Evolutionary conservation across 2,329 filamentous ascomycete species (phyloP).

Genomic region (Pseudocercospora macadamiae): DNA sequence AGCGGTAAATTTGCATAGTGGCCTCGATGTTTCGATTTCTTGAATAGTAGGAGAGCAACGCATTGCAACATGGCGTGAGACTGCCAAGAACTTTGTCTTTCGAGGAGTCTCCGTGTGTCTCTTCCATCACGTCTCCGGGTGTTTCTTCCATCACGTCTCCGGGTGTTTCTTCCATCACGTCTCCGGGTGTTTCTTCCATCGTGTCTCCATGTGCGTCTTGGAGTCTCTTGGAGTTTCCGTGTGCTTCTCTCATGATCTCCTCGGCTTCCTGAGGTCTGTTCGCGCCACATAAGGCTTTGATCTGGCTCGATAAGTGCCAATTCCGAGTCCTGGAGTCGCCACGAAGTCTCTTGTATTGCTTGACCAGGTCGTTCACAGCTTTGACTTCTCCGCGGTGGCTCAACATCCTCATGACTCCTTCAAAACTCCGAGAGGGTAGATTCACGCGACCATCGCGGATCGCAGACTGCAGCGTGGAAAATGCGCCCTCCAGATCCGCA

Average conservation of each 20-base stretch:
- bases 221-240: constrained; percentile 40
- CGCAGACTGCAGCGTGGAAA: constrained; percentile 66
- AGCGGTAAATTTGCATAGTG: constrained; percentile 57
- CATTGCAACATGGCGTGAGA: constrained; percentile 74
- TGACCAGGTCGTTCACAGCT: constrained; percentile 66
- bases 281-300: constrained; percentile 61
- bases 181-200: no score
- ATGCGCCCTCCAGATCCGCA: constrained; percentile 67
- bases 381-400: constrained; percentile 73
- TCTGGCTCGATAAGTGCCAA: no score
- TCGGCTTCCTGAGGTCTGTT: constrained; percentile 47
- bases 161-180: no score
- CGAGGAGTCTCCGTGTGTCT: constrained; percentile 48
- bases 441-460: constrained; percentile 45
- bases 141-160: no score
- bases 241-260: constrained; percentile 60
- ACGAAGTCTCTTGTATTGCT: constrained; percentile 59
- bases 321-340: no score
- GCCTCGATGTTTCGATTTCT: constrained; percentile 60
- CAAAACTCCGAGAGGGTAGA: constrained; percentile 69
- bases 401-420: constrained; percentile 72
- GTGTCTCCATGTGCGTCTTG: no score
- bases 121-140: constrained; percentile 58
- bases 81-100: constrained; percentile 53
- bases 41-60: constrained; percentile 71